phyloP scores from a whole-genome alignment of 345 rosid genomes.

The Camelina hispida region DNA sequence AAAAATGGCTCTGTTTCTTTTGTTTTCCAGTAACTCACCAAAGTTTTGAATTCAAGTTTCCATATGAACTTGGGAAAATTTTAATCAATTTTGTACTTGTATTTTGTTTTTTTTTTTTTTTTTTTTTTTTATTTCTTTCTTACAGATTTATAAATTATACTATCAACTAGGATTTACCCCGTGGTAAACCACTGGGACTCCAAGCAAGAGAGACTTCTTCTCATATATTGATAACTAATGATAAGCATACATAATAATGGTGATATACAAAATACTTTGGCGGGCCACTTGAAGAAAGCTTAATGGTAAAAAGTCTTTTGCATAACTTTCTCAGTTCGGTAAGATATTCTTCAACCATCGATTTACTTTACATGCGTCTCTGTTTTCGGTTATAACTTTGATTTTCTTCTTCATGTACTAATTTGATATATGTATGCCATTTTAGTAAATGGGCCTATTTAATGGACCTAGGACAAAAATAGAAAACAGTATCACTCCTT shows the following conservation, averaged over 20 bases:
- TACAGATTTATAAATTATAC: no score
- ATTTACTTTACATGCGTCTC: no score
- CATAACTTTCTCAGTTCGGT: no score
- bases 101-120: conserved; percentile 1
- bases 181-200: no score
- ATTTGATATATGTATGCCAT: neutral
- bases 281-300: no score
- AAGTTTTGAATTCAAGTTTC: conserved; percentile 12
- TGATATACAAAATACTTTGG: no score
- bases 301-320: no score
- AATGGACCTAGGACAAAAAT: neutral
- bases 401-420: neutral
- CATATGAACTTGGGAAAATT: neutral
- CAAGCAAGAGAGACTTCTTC: no score
- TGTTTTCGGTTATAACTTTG: neutral
- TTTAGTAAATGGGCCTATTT: conserved; percentile 8
- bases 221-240: no score
- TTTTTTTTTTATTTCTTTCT: neutral
- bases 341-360: no score
- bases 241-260: no score
- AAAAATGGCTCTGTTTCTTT: neutral
- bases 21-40: neutral
- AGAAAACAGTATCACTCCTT: neutral
- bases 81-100: neutral
- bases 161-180: no score